A percentile compares a stretch with the other conserved stretches of the same genome.
Evolutionary conservation across 2,329 filamentous ascomycete species (phyloP).

Genomic region (Phialophora chinensis): DNA sequence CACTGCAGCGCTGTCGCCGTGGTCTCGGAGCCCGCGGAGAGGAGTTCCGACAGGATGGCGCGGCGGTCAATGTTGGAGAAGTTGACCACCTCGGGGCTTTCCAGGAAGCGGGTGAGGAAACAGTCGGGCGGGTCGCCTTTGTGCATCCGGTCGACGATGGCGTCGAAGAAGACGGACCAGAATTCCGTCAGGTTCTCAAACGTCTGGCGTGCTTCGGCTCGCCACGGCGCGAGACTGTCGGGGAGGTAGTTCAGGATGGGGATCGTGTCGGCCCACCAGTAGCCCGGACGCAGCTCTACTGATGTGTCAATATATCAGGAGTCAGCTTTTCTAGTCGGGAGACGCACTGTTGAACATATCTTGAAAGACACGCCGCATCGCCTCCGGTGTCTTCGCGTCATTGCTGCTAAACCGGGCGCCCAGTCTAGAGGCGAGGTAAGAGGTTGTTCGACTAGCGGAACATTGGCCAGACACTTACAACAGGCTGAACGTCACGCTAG

Average conservation of each 20-base stretch:
- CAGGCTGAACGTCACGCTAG: slow-evolving; percentile 29
- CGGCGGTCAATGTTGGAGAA: slow-evolving; percentile 25
- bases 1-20: slow-evolving; percentile 29
- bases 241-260: slow-evolving; percentile 53
- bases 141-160: slow-evolving; percentile 20
- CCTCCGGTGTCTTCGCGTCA: slow-evolving; percentile 21
- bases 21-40: slow-evolving; percentile 29
- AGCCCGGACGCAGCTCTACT: slow-evolving; percentile 18
- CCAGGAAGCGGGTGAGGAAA: slow-evolving; percentile 23
- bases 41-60: slow-evolving; percentile 19
- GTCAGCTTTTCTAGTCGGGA: neutral
- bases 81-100: slow-evolving; percentile 18
- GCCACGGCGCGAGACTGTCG: slow-evolving; percentile 43
- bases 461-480: slow-evolving; percentile 14
- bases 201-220: slow-evolving; percentile 11
- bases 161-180: slow-evolving; percentile 26
- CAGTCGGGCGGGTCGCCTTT: slow-evolving; percentile 26
- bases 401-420: slow-evolving; percentile 22
- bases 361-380: slow-evolving; percentile 27
- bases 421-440: slow-evolving; percentile 14
- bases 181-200: slow-evolving; percentile 23
- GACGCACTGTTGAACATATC: slow-evolving; percentile 8
- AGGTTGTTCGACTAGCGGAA: neutral
- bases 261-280: slow-evolving; percentile 51
- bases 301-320: neutral